Evolutionary conservation across 306 rosid genomes (phyloP), one percentile per base, ranked within the genome.

Genomic region (Vachellia pachyceras): DNA sequence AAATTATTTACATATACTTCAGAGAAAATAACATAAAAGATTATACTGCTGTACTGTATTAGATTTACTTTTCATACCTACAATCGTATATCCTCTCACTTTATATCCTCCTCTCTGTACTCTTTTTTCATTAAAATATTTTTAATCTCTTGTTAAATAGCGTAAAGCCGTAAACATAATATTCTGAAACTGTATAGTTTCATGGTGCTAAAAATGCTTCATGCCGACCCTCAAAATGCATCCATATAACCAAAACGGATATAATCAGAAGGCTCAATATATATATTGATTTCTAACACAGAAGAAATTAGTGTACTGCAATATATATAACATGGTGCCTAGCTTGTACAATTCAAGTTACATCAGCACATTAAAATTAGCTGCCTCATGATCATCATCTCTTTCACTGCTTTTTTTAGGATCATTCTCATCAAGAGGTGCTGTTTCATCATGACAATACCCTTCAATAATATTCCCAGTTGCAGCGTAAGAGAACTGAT

Each of bases 401-500:
- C 44, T 15, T 63, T 33, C n/a, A 13, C 11, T 17, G 12, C 20
- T 29, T 29, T 29, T 64, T 46, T 66, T 73, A 54, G 82, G 68
- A 81, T 71, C 57, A 58, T 72, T 61, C 84, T 83, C 85, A 71
- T 79, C 84, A 71, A 12, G 36, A 79, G 84, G 40, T 5, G 37
- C 54, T 23, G 29, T 67, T 80, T 76, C 37, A 64, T 76, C 36
- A 65, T 80, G 79, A 37, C 45, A 66, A 66, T 6, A 76, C 69
- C 47, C 82, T 79, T 77, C 84, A 72, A 17, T 13, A 25, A 61
- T 61, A 65, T 35, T 79, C 20, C 35, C 86, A 46, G 77, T 33
- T 60, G 83, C 88, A 29, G 72, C 20, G 65, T 80, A 73, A 37
- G 47, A 80, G 55, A 89, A 80, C 78, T 64, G 77, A 81, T 84